A percentile compares a stretch with the other conserved stretches of the same genome.
These are phyloP conservation scores for Macadamia tetraphylla DNA, from an alignment of 164 flowering plant species.

Conservation along the genomic window DNA sequence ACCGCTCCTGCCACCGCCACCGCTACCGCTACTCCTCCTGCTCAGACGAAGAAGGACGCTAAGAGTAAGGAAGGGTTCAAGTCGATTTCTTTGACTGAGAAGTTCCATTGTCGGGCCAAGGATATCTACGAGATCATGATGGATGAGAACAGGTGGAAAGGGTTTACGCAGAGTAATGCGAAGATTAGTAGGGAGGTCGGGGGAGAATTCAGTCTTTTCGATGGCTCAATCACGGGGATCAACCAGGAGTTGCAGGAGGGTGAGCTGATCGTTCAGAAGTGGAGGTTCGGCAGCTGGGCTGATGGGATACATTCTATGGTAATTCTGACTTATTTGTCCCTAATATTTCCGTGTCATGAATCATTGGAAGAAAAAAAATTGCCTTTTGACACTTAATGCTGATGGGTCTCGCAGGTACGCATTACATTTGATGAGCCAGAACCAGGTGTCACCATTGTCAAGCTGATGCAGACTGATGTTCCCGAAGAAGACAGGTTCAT, in stretches of 20 bases:
- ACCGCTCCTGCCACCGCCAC: conserved; percentile 11
- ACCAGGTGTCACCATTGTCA: conserved; percentile 60
- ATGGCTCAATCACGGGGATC: conserved; percentile 81
- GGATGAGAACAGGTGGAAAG: conserved; percentile 99
- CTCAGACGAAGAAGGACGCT: conserved; percentile 25
- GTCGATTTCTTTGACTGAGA: conserved; percentile 76
- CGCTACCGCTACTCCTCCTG: conserved; percentile 3
- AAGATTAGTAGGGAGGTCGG: conserved; percentile 87
- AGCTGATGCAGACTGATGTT: conserved; percentile 57
- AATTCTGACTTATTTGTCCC: conserved; percentile 1
- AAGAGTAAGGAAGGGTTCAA: conserved; percentile 72
- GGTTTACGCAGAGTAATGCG: conserved; percentile 97
- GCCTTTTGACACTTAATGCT: neutral
- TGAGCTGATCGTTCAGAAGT: conserved; percentile 82
- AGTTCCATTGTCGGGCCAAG: conserved; percentile 72
- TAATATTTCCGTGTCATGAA: neutral
- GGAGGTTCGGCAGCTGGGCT: conserved; percentile 95
- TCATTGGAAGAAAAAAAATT: neutral
- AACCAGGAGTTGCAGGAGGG: conserved; percentile 87
- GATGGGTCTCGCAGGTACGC: conserved; percentile 46
- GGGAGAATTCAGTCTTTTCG: conserved; percentile 78
- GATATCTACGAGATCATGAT: conserved; percentile 90
- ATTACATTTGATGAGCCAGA: conserved; percentile 74
- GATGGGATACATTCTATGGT: conserved; percentile 86
- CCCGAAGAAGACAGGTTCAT: conserved; percentile 92